A percentile compares a stretch with the other conserved stretches of the same genome.
These are phyloP conservation scores for Aureobasidium sp. DNA, from an alignment of 2,329 filamentous ascomycete genomes.

Conservation along the genomic window DNA sequence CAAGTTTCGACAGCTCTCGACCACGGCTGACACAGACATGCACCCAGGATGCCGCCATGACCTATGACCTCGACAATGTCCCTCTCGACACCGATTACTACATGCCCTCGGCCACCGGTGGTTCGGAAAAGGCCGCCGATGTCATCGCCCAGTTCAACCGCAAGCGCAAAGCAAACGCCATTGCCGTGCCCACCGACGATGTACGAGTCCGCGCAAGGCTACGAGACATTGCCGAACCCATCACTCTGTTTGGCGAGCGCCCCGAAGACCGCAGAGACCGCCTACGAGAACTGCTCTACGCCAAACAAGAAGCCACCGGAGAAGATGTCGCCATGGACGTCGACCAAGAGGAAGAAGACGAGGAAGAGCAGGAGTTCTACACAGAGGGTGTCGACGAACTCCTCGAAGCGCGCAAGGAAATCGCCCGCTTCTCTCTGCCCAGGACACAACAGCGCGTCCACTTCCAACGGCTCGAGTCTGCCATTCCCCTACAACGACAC, in stretches of 20 bases:
- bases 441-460: constrained; percentile 67
- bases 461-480: constrained; percentile 70
- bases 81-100: constrained; percentile 73
- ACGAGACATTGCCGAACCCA: constrained; percentile 80
- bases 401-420: constrained; percentile 64
- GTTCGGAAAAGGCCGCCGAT: constrained; percentile 74
- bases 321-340: constrained; percentile 46
- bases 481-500: constrained; percentile 78
- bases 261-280: constrained; percentile 78
- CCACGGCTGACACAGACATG: background rate
- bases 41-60: constrained; percentile 15
- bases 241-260: constrained; percentile 90
- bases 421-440: constrained; percentile 76
- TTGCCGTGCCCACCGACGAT: constrained; percentile 92
- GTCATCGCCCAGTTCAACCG: constrained; percentile 83
- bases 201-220: constrained; percentile 70
- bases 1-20: constrained; percentile 20
- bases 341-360: constrained; percentile 48
- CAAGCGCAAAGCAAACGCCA: constrained; percentile 77
- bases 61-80: constrained; percentile 16
- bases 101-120: constrained; percentile 58
- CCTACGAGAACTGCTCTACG: constrained; percentile 65
- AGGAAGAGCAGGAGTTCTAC: constrained; percentile 87
- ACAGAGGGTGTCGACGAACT: constrained; percentile 70
- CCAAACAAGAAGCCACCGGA: constrained; percentile 53